These are phyloP conservation scores for Colletotrichum higginsianum DNA, from an alignment of 2,329 filamentous ascomycete genomes.

Conservation along the genomic window DNA sequence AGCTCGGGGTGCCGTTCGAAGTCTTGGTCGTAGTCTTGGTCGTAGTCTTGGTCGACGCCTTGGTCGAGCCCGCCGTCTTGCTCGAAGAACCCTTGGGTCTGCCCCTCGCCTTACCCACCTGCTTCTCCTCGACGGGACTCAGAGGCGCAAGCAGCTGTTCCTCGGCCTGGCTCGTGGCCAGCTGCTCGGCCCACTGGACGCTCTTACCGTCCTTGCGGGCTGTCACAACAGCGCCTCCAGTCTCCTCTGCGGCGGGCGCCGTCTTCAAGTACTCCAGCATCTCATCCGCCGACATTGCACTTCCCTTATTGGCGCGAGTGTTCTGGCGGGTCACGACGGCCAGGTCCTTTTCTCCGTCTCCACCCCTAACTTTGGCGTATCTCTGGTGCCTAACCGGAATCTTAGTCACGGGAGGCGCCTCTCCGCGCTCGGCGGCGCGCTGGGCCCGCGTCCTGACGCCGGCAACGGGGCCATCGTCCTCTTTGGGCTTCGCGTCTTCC, in stretches of 20 bases:
- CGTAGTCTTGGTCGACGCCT: not conserved
- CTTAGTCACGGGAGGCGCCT: slow-evolving; percentile 22
- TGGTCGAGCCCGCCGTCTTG: not conserved
- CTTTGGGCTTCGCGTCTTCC: slow-evolving; percentile 1
- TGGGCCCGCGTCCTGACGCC: slow-evolving; percentile 39
- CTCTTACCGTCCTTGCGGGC: slow-evolving; percentile 29
- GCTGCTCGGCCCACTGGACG: slow-evolving; percentile 30
- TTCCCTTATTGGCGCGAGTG: slow-evolving; percentile 62
- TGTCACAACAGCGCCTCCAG: not conserved
- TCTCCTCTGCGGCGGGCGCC: not conserved
- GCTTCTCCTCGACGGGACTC: slow-evolving; percentile 23
- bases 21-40: not conserved
- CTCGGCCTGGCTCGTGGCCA: slow-evolving; percentile 33
- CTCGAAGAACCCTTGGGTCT: slow-evolving; percentile 1
- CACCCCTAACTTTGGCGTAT: slow-evolving; percentile 45
- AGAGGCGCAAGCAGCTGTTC: slow-evolving; percentile 2
- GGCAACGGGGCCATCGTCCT: not conserved
- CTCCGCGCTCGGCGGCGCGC: slow-evolving; percentile 35
- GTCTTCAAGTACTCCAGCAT: slow-evolving; percentile 48
- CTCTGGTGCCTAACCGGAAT: slow-evolving; percentile 33
- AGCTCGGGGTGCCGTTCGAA: not conserved
- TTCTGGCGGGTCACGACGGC: slow-evolving; percentile 59
- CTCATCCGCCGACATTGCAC: slow-evolving; percentile 51
- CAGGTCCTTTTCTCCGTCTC: slow-evolving; percentile 60
- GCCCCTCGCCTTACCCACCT: slow-evolving; percentile 29